These are phyloP conservation scores for Boletus subcaerulescens DNA, from an alignment of 768 basidiomycete species.

Conservation along the genomic window DNA sequence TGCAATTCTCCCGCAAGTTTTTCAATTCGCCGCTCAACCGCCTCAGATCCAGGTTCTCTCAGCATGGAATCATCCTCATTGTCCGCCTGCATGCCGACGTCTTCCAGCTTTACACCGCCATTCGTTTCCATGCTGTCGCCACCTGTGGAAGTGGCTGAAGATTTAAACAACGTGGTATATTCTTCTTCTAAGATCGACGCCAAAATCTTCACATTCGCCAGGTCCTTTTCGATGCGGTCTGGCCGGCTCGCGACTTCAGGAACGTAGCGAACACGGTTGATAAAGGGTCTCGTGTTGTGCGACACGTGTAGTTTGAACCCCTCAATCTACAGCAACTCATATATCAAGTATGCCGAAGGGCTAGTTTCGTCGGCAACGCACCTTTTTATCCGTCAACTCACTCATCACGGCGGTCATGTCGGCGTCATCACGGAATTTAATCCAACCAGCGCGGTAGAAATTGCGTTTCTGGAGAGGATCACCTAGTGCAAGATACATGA, in stretches of 20 bases:
- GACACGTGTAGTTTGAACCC: constrained; percentile 92
- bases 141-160: constrained; percentile 14
- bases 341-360: constrained; percentile 2
- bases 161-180: constrained; percentile 48
- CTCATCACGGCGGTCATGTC: constrained; percentile 74
- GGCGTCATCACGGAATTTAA: constrained; percentile 79
- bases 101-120: constrained; percentile 28
- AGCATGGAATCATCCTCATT: constrained; percentile 48
- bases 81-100: constrained; percentile 36
- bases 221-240: constrained; percentile 77
- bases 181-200: constrained; percentile 76
- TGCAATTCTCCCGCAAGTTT: constrained; percentile 69
- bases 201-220: constrained; percentile 70
- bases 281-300: constrained; percentile 74
- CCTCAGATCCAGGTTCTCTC: constrained; percentile 64
- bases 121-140: constrained; percentile 27
- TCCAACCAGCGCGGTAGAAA: constrained; percentile 94
- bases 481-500: constrained; percentile 83
- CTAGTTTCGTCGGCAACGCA: constrained; percentile 27
- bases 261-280: constrained; percentile 73
- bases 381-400: constrained; percentile 84
- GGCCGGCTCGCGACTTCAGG: constrained; percentile 81
- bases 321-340: constrained; percentile 62
- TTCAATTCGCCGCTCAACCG: constrained; percentile 80
- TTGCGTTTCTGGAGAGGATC: constrained; percentile 92